Evolutionary conservation across 164 flowering plant species (phyloP).

Genomic region (Akebia trifoliata): DNA sequence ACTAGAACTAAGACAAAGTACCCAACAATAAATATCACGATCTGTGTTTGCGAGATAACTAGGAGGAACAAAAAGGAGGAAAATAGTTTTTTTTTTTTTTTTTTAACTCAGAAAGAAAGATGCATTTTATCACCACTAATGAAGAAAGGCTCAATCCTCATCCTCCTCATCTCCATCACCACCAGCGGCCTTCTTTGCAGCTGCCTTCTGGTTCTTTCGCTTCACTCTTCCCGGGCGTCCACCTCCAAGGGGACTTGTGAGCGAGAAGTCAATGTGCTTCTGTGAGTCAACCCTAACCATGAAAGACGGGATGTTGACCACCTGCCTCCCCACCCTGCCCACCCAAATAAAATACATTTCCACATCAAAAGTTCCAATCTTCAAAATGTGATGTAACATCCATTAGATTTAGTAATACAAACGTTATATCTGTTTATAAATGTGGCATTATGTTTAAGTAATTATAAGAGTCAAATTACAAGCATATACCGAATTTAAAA

Average conservation of each 20-base stretch:
- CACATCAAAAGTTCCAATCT: not conserved
- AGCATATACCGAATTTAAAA: too few species aligned
- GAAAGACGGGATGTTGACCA: constrained; percentile 58
- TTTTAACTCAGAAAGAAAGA: too few species aligned
- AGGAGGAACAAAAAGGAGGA: too few species aligned
- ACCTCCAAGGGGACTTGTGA: constrained; percentile 58
- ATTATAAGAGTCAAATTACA: too few species aligned
- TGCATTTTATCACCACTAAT: not conserved
- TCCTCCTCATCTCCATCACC: constrained; percentile 58
- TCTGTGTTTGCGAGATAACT: too few species aligned
- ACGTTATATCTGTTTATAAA: too few species aligned
- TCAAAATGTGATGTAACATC: too few species aligned
- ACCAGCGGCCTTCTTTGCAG: constrained; percentile 51
- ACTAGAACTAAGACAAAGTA: too few species aligned
- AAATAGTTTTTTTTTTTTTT: too few species aligned
- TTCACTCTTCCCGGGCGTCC: constrained; percentile 58
- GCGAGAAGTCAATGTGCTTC: constrained; percentile 59
- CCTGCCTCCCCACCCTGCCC: constrained; percentile 61
- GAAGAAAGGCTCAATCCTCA: constrained; percentile 30
- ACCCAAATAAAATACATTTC: not conserved
- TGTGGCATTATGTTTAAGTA: too few species aligned
- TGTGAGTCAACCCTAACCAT: constrained; percentile 55
- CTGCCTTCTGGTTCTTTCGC: constrained; percentile 51
- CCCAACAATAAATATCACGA: too few species aligned
- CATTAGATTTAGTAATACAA: too few species aligned